A percentile compares a stretch with the other conserved stretches of the same genome.
Conservation (phyloP, 805 yeast genomes). For the Pichia ethanolica region DNA sequence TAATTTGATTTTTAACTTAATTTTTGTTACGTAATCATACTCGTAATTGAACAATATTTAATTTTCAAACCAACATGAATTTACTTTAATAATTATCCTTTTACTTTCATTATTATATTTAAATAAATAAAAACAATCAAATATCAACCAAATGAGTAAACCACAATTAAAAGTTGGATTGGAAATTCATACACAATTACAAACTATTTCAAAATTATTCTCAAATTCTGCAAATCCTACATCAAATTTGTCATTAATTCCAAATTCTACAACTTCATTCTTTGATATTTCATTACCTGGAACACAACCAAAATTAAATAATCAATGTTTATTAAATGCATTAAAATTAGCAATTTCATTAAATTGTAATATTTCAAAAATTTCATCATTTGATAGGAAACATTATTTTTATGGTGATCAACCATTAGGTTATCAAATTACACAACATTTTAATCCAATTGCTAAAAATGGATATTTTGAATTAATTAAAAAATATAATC, state of each 20-base stretch:
- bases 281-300: slow-evolving; percentile 91
- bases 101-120: too few relatives aligned
- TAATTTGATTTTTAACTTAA: too few relatives aligned
- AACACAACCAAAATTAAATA: slow-evolving; percentile 76
- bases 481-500: slow-evolving; percentile 45
- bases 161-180: slow-evolving; percentile 66
- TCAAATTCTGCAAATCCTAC: slow-evolving; percentile 49
- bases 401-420: slow-evolving; percentile 97
- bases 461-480: slow-evolving; percentile 59
- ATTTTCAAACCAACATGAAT: too few relatives aligned
- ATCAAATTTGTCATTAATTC: slow-evolving; percentile 35
- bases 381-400: slow-evolving; percentile 79
- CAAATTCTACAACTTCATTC: slow-evolving; percentile 65
- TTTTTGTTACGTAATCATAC: too few relatives aligned
- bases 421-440: slow-evolving; percentile 92
- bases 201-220: slow-evolving; percentile 68
- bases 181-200: slow-evolving; percentile 88
- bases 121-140: background rate
- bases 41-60: too few relatives aligned
- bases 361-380: slow-evolving; percentile 45
- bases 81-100: too few relatives aligned
- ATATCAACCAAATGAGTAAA: background rate
- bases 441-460: slow-evolving; percentile 78
- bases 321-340: slow-evolving; percentile 65
- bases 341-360: slow-evolving; percentile 67